These are phyloP conservation scores for Trichoderma atrobrunneum DNA, from an alignment of 2,329 filamentous ascomycete species.

Conservation along the genomic window DNA sequence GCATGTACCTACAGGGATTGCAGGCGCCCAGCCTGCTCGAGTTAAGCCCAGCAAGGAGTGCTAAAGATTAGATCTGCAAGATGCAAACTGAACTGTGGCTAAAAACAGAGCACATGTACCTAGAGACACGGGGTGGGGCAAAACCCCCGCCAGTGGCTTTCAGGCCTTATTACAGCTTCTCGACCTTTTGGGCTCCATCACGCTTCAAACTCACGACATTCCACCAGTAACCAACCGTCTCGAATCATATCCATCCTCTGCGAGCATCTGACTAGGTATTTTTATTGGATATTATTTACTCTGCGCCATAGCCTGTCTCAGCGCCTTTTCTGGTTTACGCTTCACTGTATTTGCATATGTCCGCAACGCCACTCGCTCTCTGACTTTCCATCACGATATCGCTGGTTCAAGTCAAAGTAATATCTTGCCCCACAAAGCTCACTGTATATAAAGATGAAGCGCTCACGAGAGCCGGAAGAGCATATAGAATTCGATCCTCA, in stretches of 20 bases:
- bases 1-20: not conserved
- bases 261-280: not conserved
- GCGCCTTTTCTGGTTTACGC: not conserved
- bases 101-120: not conserved
- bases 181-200: not conserved
- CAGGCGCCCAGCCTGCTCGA: not conserved
- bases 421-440: conserved; percentile 25
- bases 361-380: not conserved
- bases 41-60: not conserved
- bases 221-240: not conserved
- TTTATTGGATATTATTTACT: not conserved
- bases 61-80: not conserved
- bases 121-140: not conserved
- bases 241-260: not conserved
- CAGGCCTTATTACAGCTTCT: not conserved
- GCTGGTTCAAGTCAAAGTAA: conserved; percentile 18
- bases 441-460: conserved; percentile 51
- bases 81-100: not conserved
- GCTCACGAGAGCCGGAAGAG: conserved; percentile 59
- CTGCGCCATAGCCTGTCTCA: not conserved
- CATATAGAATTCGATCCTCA: conserved; percentile 35
- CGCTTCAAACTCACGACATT: not conserved
- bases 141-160: not conserved
- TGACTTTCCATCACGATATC: not conserved
- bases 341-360: not conserved